Percentiles rank a stretch among this genome's conserved stretches.
phyloP scores from a whole-genome alignment of 1,284 basidiomycete genomes.

The Trametes sp. region DNA sequence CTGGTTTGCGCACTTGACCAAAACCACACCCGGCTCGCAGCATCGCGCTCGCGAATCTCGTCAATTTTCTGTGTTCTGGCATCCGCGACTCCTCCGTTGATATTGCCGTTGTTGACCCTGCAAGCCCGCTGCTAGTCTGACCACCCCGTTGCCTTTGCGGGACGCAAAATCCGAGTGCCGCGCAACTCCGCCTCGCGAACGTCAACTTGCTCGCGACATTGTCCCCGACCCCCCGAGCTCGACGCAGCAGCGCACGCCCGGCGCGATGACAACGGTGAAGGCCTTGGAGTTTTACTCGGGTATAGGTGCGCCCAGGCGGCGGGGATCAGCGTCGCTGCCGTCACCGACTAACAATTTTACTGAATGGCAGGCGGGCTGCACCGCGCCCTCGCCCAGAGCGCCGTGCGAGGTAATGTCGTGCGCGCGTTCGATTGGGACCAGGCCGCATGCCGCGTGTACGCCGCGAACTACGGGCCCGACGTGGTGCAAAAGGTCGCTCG shows the following conservation, averaged over 20 bases:
- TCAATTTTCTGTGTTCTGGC: conserved; percentile 23
- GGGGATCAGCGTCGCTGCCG: conserved; percentile 6
- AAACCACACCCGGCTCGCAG: conserved; percentile 12
- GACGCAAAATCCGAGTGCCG: conserved; percentile 15
- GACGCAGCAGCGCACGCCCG: neutral
- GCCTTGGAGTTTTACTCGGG: conserved; percentile 82
- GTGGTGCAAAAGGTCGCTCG: conserved; percentile 57
- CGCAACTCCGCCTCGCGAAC: conserved; percentile 12
- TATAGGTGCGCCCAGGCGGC: conserved; percentile 56
- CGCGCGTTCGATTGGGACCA: conserved; percentile 83
- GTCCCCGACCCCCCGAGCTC: neutral
- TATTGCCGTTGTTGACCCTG: conserved; percentile 25
- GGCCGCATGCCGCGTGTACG: conserved; percentile 71
- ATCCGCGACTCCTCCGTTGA: conserved; percentile 8
- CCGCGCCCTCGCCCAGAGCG: conserved; percentile 65
- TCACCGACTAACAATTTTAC: conserved; percentile 7
- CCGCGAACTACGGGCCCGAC: conserved; percentile 56
- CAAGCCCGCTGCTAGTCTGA: neutral
- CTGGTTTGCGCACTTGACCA: conserved; percentile 12
- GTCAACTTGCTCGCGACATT: neutral
- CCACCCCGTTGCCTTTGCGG: conserved; percentile 11
- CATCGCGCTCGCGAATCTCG: conserved; percentile 22
- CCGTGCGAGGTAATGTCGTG: conserved; percentile 53
- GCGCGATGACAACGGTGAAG: conserved; percentile 43
- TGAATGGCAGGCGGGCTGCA: conserved; percentile 67